Evolutionary conservation across 495 filamentous ascomycete genomes (phyloP).

Genomic region (Trichoderma erinaceum): DNA sequence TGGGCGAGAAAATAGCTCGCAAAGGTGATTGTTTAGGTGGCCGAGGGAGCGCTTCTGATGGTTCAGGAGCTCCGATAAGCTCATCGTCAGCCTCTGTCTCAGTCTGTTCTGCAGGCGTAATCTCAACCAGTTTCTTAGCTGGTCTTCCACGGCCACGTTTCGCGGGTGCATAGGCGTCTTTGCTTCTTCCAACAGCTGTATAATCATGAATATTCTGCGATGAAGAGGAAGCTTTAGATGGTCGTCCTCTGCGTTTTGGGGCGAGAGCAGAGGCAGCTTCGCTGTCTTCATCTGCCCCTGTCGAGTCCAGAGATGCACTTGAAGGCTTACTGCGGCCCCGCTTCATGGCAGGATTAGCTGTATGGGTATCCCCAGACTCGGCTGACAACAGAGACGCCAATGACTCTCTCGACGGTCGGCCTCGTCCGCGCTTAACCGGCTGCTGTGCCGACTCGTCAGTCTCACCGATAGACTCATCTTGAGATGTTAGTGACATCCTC

Average conservation of each 20-base stretch:
- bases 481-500: not conserved
- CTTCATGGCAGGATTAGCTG: slow-evolving; percentile 6
- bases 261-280: slow-evolving; percentile 17
- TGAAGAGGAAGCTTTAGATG: not conserved
- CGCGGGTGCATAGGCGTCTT: not conserved
- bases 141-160: slow-evolving; percentile 16
- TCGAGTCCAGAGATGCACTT: slow-evolving; percentile 3
- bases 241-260: not conserved
- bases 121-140: slow-evolving; percentile 19
- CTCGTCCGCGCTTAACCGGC: slow-evolving; percentile 21
- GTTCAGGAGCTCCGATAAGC: not conserved
- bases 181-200: not conserved
- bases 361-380: slow-evolving; percentile 4
- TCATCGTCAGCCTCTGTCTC: slow-evolving; percentile 20
- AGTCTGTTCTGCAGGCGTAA: slow-evolving; percentile 17
- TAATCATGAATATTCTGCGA: not conserved
- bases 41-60: not conserved
- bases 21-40: not conserved
- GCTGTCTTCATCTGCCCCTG: slow-evolving; percentile 17
- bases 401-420: slow-evolving; percentile 29
- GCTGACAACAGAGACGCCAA: slow-evolving; percentile 16
- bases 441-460: slow-evolving; percentile 29
- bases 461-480: slow-evolving; percentile 17
- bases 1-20: not conserved
- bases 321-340: slow-evolving; percentile 18